Percentiles rank a stretch among this genome's conserved stretches.
Evolutionary conservation across 169 alveolate genomes (phyloP).

Genomic region (Ichthyophthirius multifiliis): DNA sequence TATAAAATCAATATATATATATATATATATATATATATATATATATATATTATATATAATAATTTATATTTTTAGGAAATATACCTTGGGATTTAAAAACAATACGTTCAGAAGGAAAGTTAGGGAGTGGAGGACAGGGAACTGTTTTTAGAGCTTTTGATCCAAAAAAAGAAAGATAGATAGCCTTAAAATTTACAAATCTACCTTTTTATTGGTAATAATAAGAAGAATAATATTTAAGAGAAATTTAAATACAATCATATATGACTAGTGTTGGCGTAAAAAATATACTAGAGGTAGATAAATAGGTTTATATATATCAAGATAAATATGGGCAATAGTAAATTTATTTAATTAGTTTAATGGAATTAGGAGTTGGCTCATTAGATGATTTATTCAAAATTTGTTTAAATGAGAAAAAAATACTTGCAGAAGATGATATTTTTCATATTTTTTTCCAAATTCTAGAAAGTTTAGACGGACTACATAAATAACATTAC

Average conservation of each 20-base stretch:
- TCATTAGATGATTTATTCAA: not conserved
- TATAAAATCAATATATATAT: too few species aligned
- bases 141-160: constrained; percentile 1
- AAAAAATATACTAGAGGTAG: not conserved
- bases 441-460: not conserved
- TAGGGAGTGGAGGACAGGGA: not conserved
- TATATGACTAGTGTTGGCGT: not conserved
- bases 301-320: not conserved
- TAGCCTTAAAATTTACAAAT: not conserved
- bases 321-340: constrained; percentile 3
- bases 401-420: not conserved
- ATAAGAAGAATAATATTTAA: not conserved
- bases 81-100: constrained; percentile 1
- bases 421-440: not conserved
- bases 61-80: not conserved
- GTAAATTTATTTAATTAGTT: not conserved
- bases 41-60: too few species aligned
- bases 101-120: not conserved
- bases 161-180: not conserved
- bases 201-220: not conserved
- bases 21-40: too few species aligned
- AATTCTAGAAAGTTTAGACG: not conserved
- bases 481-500: not conserved
- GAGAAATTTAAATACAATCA: not conserved
- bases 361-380: not conserved